A percentile compares a stretch with the other conserved stretches of the same genome.
Conservation (phyloP, 2,329 filamentous ascomycete species). For the Chalaropsis thielavioides region DNA sequence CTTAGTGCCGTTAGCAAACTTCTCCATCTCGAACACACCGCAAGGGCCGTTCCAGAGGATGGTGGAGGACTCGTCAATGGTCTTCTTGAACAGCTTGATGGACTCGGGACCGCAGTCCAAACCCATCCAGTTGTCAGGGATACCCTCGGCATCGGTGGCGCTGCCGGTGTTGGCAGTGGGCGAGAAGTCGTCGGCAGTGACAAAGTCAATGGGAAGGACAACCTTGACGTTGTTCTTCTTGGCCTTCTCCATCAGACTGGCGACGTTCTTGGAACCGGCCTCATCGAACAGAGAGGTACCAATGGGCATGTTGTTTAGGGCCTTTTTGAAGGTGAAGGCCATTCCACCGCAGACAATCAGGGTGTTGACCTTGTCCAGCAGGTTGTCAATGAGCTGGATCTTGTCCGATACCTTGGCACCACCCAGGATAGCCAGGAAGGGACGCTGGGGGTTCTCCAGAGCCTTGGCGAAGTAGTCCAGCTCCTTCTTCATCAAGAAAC, state of each 20-base stretch:
- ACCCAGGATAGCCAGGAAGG: constrained; percentile 96
- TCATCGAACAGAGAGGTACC: constrained; percentile 88
- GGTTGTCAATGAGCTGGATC: constrained; percentile 98
- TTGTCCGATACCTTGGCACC: constrained; percentile 99
- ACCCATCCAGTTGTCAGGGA: constrained; percentile 96
- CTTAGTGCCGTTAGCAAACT: constrained; percentile 88
- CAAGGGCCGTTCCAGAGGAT: constrained; percentile 98
- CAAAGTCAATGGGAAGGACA: constrained; percentile 85
- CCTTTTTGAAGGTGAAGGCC: constrained; percentile 99
- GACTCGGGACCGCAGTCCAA: constrained; percentile 88
- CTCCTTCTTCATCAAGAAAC: constrained; percentile 99
- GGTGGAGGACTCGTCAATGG: constrained; percentile 79
- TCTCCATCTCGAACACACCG: constrained; percentile 94
- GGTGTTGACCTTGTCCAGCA: constrained; percentile 94
- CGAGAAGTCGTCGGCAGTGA: constrained; percentile 90
- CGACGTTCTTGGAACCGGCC: constrained; percentile 82
- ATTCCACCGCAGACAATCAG: constrained; percentile 94
- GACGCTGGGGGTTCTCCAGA: constrained; percentile 80
- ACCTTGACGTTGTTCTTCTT: constrained; percentile 94
- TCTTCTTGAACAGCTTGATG: constrained; percentile 71
- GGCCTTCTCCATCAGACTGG: constrained; percentile 79
- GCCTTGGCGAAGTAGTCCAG: constrained; percentile 98
- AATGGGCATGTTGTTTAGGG: constrained; percentile 78
- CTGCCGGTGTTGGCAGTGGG: constrained; percentile 67
- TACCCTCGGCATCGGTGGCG: constrained; percentile 69